Base-by-base conservation (phyloP, 208 protist genomes). In the Zelonia costaricensis region DNA sequence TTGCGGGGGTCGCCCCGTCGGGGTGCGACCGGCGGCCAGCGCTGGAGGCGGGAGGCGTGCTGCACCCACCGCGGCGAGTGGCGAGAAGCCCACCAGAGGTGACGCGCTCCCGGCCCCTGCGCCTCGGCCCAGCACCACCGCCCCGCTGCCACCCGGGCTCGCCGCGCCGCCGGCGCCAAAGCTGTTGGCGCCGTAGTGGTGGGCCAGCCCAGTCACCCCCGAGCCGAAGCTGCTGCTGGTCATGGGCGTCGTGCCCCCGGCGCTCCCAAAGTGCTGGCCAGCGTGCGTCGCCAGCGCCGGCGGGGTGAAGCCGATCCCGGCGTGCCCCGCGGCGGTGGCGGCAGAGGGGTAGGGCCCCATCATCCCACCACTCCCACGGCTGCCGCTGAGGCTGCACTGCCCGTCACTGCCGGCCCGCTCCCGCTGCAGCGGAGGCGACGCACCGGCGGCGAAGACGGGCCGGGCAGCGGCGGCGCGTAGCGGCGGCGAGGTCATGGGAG, bases 201-300 rank as follows among this genome's bases (percentile, higher is more conserved):
- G 6, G 36, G 23, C 39, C 5, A 36, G 4, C 36, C 40, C 54
- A 39, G 9, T 12, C 9, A 39, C 9, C 12, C 12, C n/a, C n/a
- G n/a, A n/a, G 52, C 52, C 23, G 18, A 57, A 57, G 52, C 23
- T 45, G 22, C 13, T 43, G 52, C 42, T 45, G 52, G 35, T 30
- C 13, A 31, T 23, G 0, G 18, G 16, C 36, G 36, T 30, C n/a
- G 52, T 57, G 33, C 33, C 33, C 33, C 33, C 33, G 33, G 4
- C 33, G 33, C 33, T 4, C 10, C 33, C 7, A 10, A 10, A 4
- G 33, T 38, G 33, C 33, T 13, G 7, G 33, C 4, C 33, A 38
- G 7, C 33, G 33, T n/a, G n/a, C n/a, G n/a, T n/a, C n/a, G n/a
- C n/a, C n/a, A n/a, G n/a, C n/a, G n/a, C n/a, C 33, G 20, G 33